Base-by-base conservation (phyloP, 805 yeast genomes). In the Alloascoidea hylecoeti region DNA sequence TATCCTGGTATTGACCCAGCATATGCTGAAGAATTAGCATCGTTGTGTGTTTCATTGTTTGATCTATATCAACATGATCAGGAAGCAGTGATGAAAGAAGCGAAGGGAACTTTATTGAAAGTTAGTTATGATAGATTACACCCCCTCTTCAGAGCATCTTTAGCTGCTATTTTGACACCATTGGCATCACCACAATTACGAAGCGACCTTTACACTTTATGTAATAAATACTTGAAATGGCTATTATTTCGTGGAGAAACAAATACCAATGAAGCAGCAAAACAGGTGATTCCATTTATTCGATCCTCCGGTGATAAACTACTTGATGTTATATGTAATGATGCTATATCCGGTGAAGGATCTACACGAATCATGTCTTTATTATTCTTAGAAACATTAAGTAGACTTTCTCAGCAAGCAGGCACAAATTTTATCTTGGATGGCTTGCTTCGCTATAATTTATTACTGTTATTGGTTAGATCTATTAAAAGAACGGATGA, bases 341-440 rank as follows among this genome's bases (percentile, higher is more conserved):
- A 92, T 58, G 77, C 92, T 0, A 70, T 84, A 13, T 65, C 74
- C 39, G 85, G 88, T 2, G 92, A 81, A 46, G 92, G 89, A 1
- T 61, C 79, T 1, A 69, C 79, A 4, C 69, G 92, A 46, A 68
- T 86, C 6, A 75, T 89, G 0, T 77, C 95, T 2, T 61, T 88
- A 12, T 52, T 85, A n/a, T 60, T 88, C 12, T 55, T 92, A 44
- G 94, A 85, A 47, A 66, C 79, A 1, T 56, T 78, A 37, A 66
- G 75, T 17, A 75, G 73, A 41, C 53, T 75, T 30, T 69, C 78
- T 1, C 64, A 67, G 19, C 48, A 58, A n/a, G 63, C 64, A 15
- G 63, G 70, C 33, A 62, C 69, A 17, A 68, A 71, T 43, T 70
- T 75, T 46, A 66, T 84, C 3, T 53, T 80, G 37, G 78, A 76